Evolutionary conservation across 257 asterid genomes (phyloP).

Genomic region (Gentiana straminea): DNA sequence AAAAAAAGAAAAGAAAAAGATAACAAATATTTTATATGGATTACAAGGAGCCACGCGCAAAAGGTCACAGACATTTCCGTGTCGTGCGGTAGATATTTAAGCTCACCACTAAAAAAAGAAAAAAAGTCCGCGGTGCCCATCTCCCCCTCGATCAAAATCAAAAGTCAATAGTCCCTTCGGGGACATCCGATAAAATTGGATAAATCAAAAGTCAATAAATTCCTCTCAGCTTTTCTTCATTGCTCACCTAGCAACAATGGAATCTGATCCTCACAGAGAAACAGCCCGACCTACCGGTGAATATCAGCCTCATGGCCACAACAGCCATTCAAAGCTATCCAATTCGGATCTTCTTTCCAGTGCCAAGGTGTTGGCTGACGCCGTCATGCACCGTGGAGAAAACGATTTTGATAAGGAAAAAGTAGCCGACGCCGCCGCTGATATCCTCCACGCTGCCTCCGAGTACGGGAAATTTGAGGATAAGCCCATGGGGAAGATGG

Average conservation of each 20-base stretch:
- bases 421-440: slow-evolving; percentile 31
- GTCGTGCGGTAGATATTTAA: no score
- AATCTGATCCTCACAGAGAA: no score
- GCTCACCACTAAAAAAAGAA: neutral
- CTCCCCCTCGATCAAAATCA: no score
- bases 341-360: slow-evolving; percentile 23
- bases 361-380: slow-evolving; percentile 24
- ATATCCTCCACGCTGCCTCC: slow-evolving; percentile 21
- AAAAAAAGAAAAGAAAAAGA: no score
- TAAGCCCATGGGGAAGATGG: slow-evolving; percentile 10
- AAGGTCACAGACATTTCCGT: no score
- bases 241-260: neutral
- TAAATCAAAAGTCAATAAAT: no score
- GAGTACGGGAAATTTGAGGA: slow-evolving; percentile 28
- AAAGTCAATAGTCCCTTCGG: no score
- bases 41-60: no score
- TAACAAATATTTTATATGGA: no score
- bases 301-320: neutral
- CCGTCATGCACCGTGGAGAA: slow-evolving; percentile 9
- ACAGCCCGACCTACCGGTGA: neutral
- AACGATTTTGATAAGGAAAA: slow-evolving; percentile 17
- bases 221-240: no score
- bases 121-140: neutral
- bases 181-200: no score
- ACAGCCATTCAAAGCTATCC: slow-evolving; percentile 6